These are phyloP conservation scores for Thamnidium elegans DNA, from an alignment of 192 early-diverging fungal species.

Conservation along the genomic window DNA sequence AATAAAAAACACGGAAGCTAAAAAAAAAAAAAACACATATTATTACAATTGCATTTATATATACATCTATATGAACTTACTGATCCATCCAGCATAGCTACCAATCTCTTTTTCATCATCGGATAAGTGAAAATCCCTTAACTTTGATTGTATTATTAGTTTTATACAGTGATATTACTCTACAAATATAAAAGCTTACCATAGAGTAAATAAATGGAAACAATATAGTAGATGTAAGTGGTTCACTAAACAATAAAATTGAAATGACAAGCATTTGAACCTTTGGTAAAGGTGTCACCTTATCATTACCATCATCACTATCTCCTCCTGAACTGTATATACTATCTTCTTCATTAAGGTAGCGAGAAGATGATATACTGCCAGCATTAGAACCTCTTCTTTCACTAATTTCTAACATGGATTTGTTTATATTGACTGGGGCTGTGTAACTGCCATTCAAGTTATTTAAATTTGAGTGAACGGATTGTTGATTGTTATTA, in stretches of 20 bases:
- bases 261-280: conserved; percentile 48
- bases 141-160: conserved; percentile 20
- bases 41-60: background rate
- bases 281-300: conserved; percentile 42
- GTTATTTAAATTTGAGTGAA: no score
- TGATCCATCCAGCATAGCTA: conserved; percentile 74
- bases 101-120: conserved; percentile 76
- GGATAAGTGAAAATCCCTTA: conserved; percentile 67
- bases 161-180: background rate
- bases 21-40: background rate
- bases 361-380: no score
- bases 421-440: no score
- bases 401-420: background rate
- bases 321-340: no score
- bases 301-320: background rate
- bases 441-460: no score
- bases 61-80: conserved; percentile 26
- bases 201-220: conserved; percentile 88
- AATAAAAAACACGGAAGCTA: conserved; percentile 64
- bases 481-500: no score
- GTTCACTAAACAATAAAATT: conserved; percentile 60
- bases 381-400: no score
- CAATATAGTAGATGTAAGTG: conserved; percentile 66
- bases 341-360: no score
- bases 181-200: conserved; percentile 34